phyloP scores from a whole-genome alignment of 2,329 filamentous ascomycete genomes.

The Penicillium janthinellum region DNA sequence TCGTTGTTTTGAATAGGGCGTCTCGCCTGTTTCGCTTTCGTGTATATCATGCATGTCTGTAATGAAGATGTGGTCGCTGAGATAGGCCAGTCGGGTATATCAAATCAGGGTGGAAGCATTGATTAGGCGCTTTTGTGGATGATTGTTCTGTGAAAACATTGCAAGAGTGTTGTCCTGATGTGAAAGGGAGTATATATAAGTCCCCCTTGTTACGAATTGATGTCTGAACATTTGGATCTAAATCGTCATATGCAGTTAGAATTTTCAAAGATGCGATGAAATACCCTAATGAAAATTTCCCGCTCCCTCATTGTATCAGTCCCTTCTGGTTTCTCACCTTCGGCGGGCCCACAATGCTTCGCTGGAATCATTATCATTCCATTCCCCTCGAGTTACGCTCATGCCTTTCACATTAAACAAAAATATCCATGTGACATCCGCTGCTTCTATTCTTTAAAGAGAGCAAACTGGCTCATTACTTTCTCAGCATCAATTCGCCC shows the following conservation, averaged over 20 bases:
- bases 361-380: neutral
- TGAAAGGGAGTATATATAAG: neutral
- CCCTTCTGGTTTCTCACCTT: too few relatives aligned
- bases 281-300: neutral
- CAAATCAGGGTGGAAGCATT: neutral
- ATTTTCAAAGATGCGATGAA: neutral
- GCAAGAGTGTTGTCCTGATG: neutral
- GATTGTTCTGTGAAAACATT: neutral
- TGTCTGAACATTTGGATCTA: neutral
- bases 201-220: neutral
- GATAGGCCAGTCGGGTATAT: neutral
- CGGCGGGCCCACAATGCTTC: neutral
- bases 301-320: too few relatives aligned
- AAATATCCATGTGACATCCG: neutral
- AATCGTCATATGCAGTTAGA: neutral
- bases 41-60: neutral
- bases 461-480: constrained; percentile 6
- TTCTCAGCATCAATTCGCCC: constrained; percentile 2
- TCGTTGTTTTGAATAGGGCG: neutral
- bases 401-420: neutral
- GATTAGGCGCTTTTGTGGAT: neutral
- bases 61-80: neutral
- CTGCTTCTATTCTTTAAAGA: constrained; percentile 10
- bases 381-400: neutral
- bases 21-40: neutral